phyloP scores from a whole-genome alignment of 768 basidiomycete species.

The Leccinellum luteum region DNA sequence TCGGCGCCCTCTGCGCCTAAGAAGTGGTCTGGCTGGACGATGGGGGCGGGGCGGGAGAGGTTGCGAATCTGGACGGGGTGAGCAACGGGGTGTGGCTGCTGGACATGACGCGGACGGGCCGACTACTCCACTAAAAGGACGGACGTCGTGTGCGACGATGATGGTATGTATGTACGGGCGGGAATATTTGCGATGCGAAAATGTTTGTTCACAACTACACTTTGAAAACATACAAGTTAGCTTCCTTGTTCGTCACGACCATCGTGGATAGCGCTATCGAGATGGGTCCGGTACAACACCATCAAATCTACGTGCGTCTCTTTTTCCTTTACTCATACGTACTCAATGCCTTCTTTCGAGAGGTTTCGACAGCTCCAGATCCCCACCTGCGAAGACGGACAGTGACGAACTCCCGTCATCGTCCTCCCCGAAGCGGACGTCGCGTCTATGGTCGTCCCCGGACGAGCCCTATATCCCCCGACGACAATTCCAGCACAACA shows the following conservation, averaged over 20 bases:
- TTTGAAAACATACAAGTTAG: too few relatives aligned
- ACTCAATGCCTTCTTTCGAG: too few relatives aligned
- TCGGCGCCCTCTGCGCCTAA: slow-evolving; percentile 53
- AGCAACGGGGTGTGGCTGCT: slow-evolving; percentile 31
- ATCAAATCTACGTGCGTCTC: neutral
- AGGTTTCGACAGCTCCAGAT: slow-evolving; percentile 2
- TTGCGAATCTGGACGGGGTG: slow-evolving; percentile 47
- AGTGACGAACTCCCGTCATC: neutral
- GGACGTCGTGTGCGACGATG: slow-evolving; percentile 10
- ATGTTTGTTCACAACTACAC: too few relatives aligned
- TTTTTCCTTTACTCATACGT: too few relatives aligned
- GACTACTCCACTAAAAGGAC: slow-evolving; percentile 7
- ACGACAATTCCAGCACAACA: slow-evolving; percentile 56
- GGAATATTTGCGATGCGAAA: neutral
- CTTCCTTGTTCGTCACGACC: too few relatives aligned
- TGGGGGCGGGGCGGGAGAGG: slow-evolving; percentile 41
- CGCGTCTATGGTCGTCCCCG: slow-evolving; percentile 59
- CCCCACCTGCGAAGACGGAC: slow-evolving; percentile 1
- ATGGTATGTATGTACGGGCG: neutral
- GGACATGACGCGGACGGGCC: slow-evolving; percentile 17
- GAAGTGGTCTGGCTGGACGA: slow-evolving; percentile 80
- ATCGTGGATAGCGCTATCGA: neutral
- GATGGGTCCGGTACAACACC: slow-evolving; percentile 11
- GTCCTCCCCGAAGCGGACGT: slow-evolving; percentile 37
- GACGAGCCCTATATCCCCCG: slow-evolving; percentile 55